These are phyloP conservation scores for Phytopythium aichiense DNA, from an alignment of 352 stramenopile genomes.

Conservation along the genomic window DNA sequence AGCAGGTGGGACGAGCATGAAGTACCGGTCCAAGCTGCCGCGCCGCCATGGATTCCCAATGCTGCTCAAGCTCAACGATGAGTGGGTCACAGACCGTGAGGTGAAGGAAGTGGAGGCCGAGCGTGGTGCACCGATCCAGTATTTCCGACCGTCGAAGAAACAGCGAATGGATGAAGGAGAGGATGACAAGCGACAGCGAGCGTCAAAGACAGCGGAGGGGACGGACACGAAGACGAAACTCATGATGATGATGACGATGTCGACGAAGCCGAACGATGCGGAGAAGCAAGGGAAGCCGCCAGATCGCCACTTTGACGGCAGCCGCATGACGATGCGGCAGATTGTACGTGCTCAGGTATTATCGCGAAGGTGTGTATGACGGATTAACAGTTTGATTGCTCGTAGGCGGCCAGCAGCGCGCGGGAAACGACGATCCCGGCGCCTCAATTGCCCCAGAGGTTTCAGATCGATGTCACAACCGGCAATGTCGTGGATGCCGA, in stretches of 20 bases:
- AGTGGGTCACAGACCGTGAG: slow-evolving; percentile 59
- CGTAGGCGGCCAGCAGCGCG: slow-evolving; percentile 35
- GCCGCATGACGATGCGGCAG: slow-evolving; percentile 62
- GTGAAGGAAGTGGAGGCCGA: slow-evolving; percentile 46
- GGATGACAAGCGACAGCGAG: background rate
- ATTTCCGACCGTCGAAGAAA: slow-evolving; percentile 19
- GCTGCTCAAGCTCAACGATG: slow-evolving; percentile 52
- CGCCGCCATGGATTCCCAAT: slow-evolving; percentile 52
- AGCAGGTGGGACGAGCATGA: slow-evolving; percentile 8
- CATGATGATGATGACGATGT: slow-evolving; percentile 5
- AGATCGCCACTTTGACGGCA: slow-evolving; percentile 46
- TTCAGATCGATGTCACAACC: slow-evolving; percentile 54
- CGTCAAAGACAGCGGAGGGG: background rate
- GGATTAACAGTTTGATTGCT: background rate
- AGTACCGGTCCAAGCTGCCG: slow-evolving; percentile 42
- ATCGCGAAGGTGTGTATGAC: background rate
- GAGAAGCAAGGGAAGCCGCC: background rate
- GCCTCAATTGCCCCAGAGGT: slow-evolving; percentile 32
- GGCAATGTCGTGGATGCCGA: slow-evolving; percentile 19
- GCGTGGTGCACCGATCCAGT: slow-evolving; percentile 36
- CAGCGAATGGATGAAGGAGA: background rate
- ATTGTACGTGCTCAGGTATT: slow-evolving; percentile 18
- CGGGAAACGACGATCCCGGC: slow-evolving; percentile 36
- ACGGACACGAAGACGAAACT: background rate
- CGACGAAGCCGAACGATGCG: background rate